Evolutionary conservation across 306 rosid species (phyloP), one percentile per base, ranked within the genome.

Genomic region (Herpetospermum pedunculosum): DNA sequence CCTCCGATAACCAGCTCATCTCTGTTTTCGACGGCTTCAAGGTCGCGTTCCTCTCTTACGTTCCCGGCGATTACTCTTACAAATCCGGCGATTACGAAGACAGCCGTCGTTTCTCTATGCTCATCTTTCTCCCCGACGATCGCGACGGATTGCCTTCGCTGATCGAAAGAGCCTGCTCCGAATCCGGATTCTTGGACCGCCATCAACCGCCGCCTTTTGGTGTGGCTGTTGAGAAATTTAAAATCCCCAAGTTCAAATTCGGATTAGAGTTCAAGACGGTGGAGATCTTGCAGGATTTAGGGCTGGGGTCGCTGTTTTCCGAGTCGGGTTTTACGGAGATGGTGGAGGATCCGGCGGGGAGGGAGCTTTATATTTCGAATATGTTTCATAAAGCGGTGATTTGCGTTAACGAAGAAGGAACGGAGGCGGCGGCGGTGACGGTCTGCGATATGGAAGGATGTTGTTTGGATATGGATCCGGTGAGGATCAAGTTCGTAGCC

Each of bases 171-270:
- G 19, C 74, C 2, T 13, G 13, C 25, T 8, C 68, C 6, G 62
- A 73, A 0, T 21, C 72, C 8, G 68, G 25, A 19, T 78, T 37
- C 70, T 52, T 81, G 1, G 49, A 78, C 8, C 57, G 34, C 8
- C 1, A 3, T 65, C 0, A 40, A 8, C 2, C 46, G 46, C n/a
- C n/a, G n/a, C n/a, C n/a, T n/a, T n/a, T n/a, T n/a, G n/a, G n/a
- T n/a, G 46, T 14, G 41, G n/a, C 13, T 0, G n/a, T 80, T 2
- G 1, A 12, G 5, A 14, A 76, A 1, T 23, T 84, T 10, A 28
- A 73, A 52, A 81, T 84, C 30, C 87, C 77, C 21, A 76, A 49
- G 44, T 84, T 81, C 71, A 76, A 76, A 14, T 34, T 84, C 18
- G 44, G 70, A 1, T 70, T 28, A 26, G 15, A 3, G 0, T 84